Evolutionary conservation across 2,329 filamentous ascomycete genomes (phyloP).

Genomic region (Aspergillus ruber): DNA sequence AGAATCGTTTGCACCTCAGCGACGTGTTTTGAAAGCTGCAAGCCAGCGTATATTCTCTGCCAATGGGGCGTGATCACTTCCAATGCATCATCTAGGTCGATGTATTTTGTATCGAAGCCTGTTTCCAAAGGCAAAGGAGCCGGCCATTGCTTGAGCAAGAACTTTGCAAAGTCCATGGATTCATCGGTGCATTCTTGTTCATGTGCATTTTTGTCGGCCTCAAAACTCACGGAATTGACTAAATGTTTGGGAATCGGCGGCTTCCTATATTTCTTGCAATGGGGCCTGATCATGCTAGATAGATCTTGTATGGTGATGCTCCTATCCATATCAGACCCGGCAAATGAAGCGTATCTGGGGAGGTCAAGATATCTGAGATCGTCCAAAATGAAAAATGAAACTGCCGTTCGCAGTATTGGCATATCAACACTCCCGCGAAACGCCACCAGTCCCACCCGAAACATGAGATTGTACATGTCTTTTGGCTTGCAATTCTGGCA

Average conservation of each 20-base stretch:
- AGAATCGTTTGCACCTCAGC: constrained; percentile 39
- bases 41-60: constrained; percentile 45
- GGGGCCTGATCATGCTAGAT: constrained; percentile 17
- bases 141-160: constrained; percentile 44
- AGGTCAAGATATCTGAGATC: constrained; percentile 34
- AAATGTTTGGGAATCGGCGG: constrained; percentile 17
- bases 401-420: constrained; percentile 36
- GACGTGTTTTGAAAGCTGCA: constrained; percentile 42
- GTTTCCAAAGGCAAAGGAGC: constrained; percentile 26
- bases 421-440: constrained; percentile 38
- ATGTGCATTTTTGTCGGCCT: constrained; percentile 15
- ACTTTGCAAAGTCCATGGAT: constrained; percentile 33
- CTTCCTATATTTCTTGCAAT: constrained; percentile 10
- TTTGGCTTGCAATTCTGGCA: constrained; percentile 20
- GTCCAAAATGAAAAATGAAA: constrained; percentile 39
- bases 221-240: not conserved
- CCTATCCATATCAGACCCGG: not conserved
- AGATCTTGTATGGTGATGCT: not conserved
- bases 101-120: constrained; percentile 18
- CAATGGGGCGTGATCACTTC: constrained; percentile 41
- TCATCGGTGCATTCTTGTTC: constrained; percentile 26
- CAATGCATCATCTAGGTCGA: constrained; percentile 38
- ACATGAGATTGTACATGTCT: constrained; percentile 34
- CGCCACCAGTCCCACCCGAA: constrained; percentile 41
- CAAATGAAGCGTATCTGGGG: not conserved